These are phyloP conservation scores for Phialophora verrucosa DNA, from an alignment of 2,329 filamentous ascomycete species.

Conservation along the genomic window DNA sequence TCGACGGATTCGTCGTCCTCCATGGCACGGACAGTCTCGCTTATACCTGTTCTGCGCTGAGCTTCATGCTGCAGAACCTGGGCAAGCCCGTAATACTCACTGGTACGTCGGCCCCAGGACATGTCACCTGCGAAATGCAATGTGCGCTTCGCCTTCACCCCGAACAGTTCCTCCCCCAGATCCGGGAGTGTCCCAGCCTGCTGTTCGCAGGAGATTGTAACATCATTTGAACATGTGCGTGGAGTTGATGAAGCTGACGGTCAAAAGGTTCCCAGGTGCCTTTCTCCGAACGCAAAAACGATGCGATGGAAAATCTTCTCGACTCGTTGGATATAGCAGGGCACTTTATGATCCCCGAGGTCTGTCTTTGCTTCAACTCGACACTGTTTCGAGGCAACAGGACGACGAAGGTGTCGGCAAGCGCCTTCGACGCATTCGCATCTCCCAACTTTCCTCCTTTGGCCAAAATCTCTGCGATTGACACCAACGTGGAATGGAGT, in stretches of 20 bases:
- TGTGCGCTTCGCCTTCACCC: background rate
- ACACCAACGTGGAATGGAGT: conserved; percentile 81
- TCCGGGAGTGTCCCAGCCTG: background rate
- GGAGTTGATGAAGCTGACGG: conserved; percentile 5
- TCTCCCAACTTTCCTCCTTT: conserved; percentile 85
- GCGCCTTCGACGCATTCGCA: conserved; percentile 83
- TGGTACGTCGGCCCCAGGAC: conserved; percentile 40
- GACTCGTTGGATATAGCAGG: conserved; percentile 85
- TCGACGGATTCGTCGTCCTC: conserved; percentile 88
- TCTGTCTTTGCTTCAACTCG: conserved; percentile 93
- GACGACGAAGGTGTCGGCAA: conserved; percentile 84
- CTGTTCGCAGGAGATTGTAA: background rate
- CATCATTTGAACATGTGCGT: background rate
- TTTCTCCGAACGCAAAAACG: conserved; percentile 88
- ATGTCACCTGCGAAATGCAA: background rate
- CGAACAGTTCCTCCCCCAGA: background rate
- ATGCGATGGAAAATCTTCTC: conserved; percentile 88
- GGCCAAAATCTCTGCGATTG: conserved; percentile 78
- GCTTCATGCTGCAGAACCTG: conserved; percentile 90
- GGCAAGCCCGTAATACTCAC: conserved; percentile 92
- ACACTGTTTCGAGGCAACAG: conserved; percentile 87
- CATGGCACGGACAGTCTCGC: conserved; percentile 90
- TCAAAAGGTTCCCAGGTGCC: conserved; percentile 71
- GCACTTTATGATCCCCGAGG: conserved; percentile 90
- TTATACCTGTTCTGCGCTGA: conserved; percentile 87